A percentile compares a stretch with the other conserved stretches of the same genome.
phyloP scores from a whole-genome alignment of 108 stramenopile species.

The Fistulifera pelliculosa region DNA sequence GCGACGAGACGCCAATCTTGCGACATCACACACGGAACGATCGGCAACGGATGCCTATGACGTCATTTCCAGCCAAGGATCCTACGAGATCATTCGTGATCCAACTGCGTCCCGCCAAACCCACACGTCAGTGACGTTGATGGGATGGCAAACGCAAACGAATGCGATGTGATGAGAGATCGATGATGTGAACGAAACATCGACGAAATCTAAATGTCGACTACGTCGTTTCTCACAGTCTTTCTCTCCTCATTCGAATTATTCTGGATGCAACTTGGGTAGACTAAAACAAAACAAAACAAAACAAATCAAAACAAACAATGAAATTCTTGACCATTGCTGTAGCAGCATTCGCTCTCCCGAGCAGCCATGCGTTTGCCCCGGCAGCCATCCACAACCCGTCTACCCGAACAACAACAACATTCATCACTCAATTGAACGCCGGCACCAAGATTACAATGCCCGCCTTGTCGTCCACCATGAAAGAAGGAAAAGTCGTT shows the following conservation, averaged over 20 bases:
- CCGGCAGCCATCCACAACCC: background rate
- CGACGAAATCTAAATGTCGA: background rate
- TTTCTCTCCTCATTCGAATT: too few relatives aligned
- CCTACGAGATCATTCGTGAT: too few relatives aligned
- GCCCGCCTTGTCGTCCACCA: slow-evolving; percentile 95
- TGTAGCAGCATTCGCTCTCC: background rate
- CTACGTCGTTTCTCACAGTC: background rate
- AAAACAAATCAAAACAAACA: background rate
- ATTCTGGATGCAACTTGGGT: too few relatives aligned
- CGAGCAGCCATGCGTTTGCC: background rate
- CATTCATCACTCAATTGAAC: slow-evolving; percentile 18
- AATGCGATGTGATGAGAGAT: too few relatives aligned
- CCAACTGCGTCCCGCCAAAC: too few relatives aligned
- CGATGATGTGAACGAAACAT: slow-evolving; percentile 1
- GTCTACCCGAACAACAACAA: background rate
- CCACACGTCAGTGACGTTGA: too few relatives aligned
- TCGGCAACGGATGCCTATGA: too few relatives aligned
- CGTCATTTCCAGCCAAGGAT: too few relatives aligned
- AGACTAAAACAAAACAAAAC: too few relatives aligned
- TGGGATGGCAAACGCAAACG: too few relatives aligned
- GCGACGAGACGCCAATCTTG: too few relatives aligned
- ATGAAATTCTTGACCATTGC: background rate
- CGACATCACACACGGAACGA: too few relatives aligned
- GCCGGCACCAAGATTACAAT: slow-evolving; percentile 81
- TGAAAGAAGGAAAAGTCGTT: slow-evolving; percentile 95